These are phyloP conservation scores for Somion occarium DNA, from an alignment of 1,284 basidiomycete species.

Conservation along the genomic window DNA sequence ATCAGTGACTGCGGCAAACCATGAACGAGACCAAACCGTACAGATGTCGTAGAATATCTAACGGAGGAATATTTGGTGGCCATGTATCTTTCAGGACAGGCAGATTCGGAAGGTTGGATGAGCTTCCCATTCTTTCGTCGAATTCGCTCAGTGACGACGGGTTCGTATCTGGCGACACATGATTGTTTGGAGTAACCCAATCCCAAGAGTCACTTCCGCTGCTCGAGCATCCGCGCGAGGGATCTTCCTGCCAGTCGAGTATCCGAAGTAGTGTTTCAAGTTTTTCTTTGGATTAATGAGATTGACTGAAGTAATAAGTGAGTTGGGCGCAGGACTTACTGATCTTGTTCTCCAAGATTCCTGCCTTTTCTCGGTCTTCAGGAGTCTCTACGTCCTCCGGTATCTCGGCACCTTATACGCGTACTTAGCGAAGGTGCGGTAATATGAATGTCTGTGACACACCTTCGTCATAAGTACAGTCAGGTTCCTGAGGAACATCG, in stretches of 20 bases:
- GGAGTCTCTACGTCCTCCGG: not conserved
- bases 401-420: constrained; percentile 11
- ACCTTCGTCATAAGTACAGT: constrained; percentile 18
- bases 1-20: too few relatives aligned
- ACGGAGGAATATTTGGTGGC: constrained; percentile 50
- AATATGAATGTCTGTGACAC: too few relatives aligned
- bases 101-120: too few relatives aligned
- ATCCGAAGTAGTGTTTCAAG: constrained; percentile 38
- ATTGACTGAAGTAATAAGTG: not conserved
- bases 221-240: too few relatives aligned
- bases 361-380: constrained; percentile 35
- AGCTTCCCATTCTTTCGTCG: too few relatives aligned
- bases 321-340: not conserved
- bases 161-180: too few relatives aligned
- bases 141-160: too few relatives aligned
- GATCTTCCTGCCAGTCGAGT: not conserved
- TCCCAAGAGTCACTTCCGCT: too few relatives aligned
- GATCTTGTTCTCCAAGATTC: constrained; percentile 37
- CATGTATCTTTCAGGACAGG: constrained; percentile 38
- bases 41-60: constrained; percentile 57
- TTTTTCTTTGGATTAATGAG: not conserved
- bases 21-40: too few relatives aligned
- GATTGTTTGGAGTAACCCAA: too few relatives aligned
- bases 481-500: constrained; percentile 9
- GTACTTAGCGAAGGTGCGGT: too few relatives aligned